Percentiles rank a stretch among this genome's conserved stretches.
Conservation (phyloP, 805 yeast genomes). For the Ogataea saltuana region DNA sequence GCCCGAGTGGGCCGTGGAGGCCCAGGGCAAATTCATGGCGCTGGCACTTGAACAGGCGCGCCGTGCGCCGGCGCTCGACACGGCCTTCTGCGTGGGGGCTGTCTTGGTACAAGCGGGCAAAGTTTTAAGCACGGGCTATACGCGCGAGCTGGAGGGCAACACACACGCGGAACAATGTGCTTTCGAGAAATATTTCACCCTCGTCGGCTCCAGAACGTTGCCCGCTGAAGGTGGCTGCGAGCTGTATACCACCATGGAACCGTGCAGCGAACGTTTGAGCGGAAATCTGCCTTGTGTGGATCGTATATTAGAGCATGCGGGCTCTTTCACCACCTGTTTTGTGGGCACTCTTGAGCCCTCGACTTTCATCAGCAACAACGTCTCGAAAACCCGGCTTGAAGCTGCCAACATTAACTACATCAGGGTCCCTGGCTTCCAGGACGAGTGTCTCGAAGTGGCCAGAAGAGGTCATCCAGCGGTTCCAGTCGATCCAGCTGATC, state of each 20-base stretch:
- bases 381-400: conserved; percentile 57
- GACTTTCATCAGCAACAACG: conserved; percentile 79
- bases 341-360: conserved; percentile 93
- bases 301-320: conserved; percentile 57
- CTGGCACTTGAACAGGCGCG: conserved; percentile 75
- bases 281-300: conserved; percentile 90
- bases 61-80: conserved; percentile 76
- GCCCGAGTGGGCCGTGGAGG: conserved; percentile 79
- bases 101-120: conserved; percentile 66
- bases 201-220: conserved; percentile 41
- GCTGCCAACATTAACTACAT: conserved; percentile 65
- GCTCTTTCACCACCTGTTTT: conserved; percentile 66
- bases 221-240: conserved; percentile 67
- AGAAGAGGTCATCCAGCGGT: conserved; percentile 61
- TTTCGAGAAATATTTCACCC: conserved; percentile 62
- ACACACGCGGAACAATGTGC: conserved; percentile 99
- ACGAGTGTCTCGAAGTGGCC: conserved; percentile 67
- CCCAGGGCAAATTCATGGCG: conserved; percentile 64
- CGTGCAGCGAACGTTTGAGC: conserved; percentile 84
- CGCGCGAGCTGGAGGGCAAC: conserved; percentile 90
- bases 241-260: conserved; percentile 95
- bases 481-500: too few species aligned
- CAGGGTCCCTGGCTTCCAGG: conserved; percentile 81
- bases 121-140: conserved; percentile 78
- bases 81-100: conserved; percentile 96